Percentiles rank a stretch among this genome's conserved stretches.
These are phyloP conservation scores for Fusarium globosum DNA, from an alignment of 2,329 filamentous ascomycete genomes.

Conservation along the genomic window DNA sequence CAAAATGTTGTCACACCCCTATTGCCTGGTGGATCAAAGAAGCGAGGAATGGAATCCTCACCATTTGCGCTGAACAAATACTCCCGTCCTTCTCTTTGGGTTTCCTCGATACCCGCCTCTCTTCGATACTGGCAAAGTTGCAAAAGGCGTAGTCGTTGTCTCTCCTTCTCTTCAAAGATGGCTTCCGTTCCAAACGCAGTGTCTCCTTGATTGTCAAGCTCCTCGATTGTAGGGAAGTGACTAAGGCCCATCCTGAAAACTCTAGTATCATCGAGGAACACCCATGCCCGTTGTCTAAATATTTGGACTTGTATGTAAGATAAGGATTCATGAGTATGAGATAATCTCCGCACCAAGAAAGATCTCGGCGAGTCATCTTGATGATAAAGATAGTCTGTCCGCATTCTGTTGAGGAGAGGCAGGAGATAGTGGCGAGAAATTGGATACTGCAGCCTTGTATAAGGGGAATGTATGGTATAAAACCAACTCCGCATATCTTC, in stretches of 20 bases:
- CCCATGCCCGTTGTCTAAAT: background rate
- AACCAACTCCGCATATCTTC: background rate
- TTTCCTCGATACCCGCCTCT: background rate
- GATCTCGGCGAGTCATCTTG: background rate
- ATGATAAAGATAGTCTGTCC: too few relatives aligned
- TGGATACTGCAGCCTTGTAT: too few relatives aligned
- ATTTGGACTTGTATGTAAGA: background rate
- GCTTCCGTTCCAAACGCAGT: rapidly evolving
- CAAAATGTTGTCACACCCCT: background rate
- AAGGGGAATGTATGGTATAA: background rate
- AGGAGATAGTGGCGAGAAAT: background rate
- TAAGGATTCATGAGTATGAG: rapidly evolving
- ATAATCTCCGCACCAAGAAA: background rate
- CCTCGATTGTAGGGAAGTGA: background rate
- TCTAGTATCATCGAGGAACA: background rate
- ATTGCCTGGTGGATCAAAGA: background rate
- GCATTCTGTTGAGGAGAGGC: too few relatives aligned
- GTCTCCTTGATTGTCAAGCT: background rate
- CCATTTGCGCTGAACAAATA: background rate
- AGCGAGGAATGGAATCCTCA: background rate
- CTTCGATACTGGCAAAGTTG: background rate
- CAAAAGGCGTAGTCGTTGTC: background rate
- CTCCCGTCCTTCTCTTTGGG: too few relatives aligned
- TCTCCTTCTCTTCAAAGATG: background rate
- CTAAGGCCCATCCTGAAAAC: background rate